These are phyloP conservation scores for Metschnikowia amazonensis DNA, from an alignment of 805 yeast genomes.

Conservation along the genomic window DNA sequence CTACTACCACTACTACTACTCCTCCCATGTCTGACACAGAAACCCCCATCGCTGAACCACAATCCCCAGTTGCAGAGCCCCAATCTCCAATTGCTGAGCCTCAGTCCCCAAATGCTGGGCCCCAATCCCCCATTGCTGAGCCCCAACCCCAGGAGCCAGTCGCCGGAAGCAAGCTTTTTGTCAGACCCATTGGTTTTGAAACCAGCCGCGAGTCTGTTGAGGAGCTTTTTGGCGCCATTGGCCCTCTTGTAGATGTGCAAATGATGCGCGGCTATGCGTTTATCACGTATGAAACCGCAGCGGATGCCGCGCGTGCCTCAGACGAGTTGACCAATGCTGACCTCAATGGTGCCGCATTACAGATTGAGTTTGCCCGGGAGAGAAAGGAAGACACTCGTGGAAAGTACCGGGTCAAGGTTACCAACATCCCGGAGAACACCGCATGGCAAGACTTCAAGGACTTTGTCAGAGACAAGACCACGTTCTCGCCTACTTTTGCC, in stretches of 20 bases:
- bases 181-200: conserved; percentile 61
- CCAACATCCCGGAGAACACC: conserved; percentile 68
- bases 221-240: conserved; percentile 63
- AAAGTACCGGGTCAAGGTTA: conserved; percentile 66
- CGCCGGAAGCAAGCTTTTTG: conserved; percentile 37
- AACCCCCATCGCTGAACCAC: conserved; percentile 7
- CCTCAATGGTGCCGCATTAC: conserved; percentile 48
- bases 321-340: conserved; percentile 43
- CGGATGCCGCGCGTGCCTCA: conserved; percentile 48
- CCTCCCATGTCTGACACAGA: conserved; percentile 9
- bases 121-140: conserved; percentile 3
- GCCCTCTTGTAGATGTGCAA: conserved; percentile 64
- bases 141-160: background rate
- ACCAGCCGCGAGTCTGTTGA: conserved; percentile 53
- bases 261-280: conserved; percentile 83
- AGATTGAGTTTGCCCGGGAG: conserved; percentile 53
- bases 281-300: conserved; percentile 73
- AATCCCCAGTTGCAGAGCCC: conserved; percentile 7
- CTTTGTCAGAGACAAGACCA: conserved; percentile 73
- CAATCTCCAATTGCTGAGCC: conserved; percentile 2
- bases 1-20: background rate
- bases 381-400: conserved; percentile 62
- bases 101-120: background rate
- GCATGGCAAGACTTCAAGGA: conserved; percentile 92
- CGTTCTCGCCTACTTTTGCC: conserved; percentile 59